Base-by-base conservation (phyloP, 2,329 filamentous ascomycete species). In the Tolypocladium amazonense region DNA sequence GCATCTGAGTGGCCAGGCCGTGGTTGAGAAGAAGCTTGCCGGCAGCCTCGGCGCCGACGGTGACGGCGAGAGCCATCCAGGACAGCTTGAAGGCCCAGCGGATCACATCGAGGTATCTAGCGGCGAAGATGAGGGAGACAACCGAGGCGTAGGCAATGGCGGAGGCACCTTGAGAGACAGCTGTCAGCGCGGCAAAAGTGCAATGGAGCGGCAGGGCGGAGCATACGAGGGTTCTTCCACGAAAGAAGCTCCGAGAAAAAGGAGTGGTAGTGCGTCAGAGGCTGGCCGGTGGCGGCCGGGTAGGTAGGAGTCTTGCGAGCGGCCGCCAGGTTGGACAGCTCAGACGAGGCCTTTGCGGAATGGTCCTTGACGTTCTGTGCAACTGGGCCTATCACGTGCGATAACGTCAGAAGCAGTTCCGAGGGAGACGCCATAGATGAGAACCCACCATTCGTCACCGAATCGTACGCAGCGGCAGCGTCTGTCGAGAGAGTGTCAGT, bases 171-270 rank as follows among this genome's bases (percentile, higher is more conserved):
- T 65, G 61, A 63, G 41, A 54, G 45, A 54, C 38, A 50, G 56
- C 54, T 35, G 67, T 65, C 41, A 63, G 60, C 59, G 60, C 54
- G n/a, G 52, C 25, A 20, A 18, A 18, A 30, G 4, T 14, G 39
- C 43, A 38, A 43, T 58, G 33, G 33, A 45, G 57, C 37, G 7
- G 18, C 38, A 50, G 55, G 58, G 27, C 56, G 54, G 33, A 50
- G 62, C 81, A 69, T 78, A 85, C 84, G 81, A 70, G 84, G 84
- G 71, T 87, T 85, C 70, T 86, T 80, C 84, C 86, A 88, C 65
- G 85, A 88, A 62, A 89, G 77, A 60, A 89, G 79, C 71, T 87
- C 84, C 57, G 81, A 82, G 74, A 89, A 88, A 75, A 88, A 84
- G 20, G 85, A 88, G 76, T 88, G 85, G 72, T 88, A 89, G 73